Evolutionary conservation across 345 rosid genomes (phyloP).

Genomic region (Atalantia buxifolia): DNA sequence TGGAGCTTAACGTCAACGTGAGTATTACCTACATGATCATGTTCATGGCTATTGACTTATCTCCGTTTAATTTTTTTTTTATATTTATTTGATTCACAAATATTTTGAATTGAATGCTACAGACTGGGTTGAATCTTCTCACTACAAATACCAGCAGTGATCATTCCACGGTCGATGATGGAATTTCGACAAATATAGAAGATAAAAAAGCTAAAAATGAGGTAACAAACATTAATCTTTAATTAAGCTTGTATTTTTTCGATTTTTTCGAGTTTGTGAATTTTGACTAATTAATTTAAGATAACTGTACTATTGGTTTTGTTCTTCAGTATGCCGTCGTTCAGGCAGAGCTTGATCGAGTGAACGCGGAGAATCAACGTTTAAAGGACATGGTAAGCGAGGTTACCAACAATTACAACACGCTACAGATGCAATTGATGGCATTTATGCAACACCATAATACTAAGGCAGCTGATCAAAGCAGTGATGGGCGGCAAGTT

Average conservation of each 20-base stretch:
- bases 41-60: not conserved
- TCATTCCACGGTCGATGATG: slow-evolving; percentile 61
- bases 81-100: not conserved
- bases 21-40: not conserved
- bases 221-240: slow-evolving; percentile 21
- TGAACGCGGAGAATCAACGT: slow-evolving; percentile 50
- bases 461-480: not conserved
- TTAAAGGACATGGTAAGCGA: slow-evolving; percentile 38
- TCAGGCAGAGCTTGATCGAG: slow-evolving; percentile 46
- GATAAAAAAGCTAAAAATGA: slow-evolving; percentile 46
- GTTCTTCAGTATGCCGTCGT: slow-evolving; percentile 38
- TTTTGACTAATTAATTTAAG: not conserved
- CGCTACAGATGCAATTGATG: slow-evolving; percentile 43
- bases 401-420: slow-evolving; percentile 40
- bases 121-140: slow-evolving; percentile 70
- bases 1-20: slow-evolving; percentile 47
- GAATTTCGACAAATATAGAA: slow-evolving; percentile 46
- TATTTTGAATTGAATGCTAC: not conserved
- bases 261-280: not conserved
- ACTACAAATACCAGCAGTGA: slow-evolving; percentile 58
- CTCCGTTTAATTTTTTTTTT: not conserved
- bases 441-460: slow-evolving; percentile 31
- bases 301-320: not conserved
- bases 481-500: slow-evolving; percentile 6
- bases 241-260: not conserved